Percentiles rank a stretch among this genome's conserved stretches.
These are phyloP conservation scores for Manihot esculenta DNA, from an alignment of 441 rosid species.

Conservation along the genomic window DNA sequence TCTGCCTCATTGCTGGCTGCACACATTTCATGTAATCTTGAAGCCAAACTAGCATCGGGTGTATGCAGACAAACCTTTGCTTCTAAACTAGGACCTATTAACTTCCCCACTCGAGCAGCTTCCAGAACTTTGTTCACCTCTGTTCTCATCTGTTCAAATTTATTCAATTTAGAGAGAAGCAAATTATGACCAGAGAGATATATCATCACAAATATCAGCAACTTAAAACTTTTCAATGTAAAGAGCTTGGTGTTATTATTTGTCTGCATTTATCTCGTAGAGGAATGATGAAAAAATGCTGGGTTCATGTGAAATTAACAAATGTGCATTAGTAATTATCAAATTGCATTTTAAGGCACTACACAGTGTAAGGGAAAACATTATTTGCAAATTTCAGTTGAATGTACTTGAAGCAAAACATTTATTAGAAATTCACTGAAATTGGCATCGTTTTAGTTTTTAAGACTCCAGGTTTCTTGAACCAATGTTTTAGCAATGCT, in stretches of 20 bases:
- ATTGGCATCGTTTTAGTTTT: not conserved
- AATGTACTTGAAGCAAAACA: not conserved
- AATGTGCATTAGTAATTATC: no score
- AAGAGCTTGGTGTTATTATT: not conserved
- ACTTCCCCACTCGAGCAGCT: constrained; percentile 74
- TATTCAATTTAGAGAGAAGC: constrained; percentile 17
- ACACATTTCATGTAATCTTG: constrained; percentile 53
- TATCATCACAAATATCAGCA: not conserved
- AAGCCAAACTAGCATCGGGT: constrained; percentile 52
- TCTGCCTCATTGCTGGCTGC: constrained; percentile 69
- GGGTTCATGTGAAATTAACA: no score
- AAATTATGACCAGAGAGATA: not conserved
- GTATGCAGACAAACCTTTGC: constrained; percentile 78
- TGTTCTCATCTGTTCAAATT: constrained; percentile 66
- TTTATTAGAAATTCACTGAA: not conserved
- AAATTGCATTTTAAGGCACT: no score
- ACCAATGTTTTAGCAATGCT: not conserved
- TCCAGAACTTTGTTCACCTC: constrained; percentile 96
- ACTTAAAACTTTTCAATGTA: not conserved
- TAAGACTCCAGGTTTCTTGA: not conserved
- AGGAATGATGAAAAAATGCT: no score
- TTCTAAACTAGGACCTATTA: constrained; percentile 93
- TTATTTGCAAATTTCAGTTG: not conserved
- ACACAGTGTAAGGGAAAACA: no score
- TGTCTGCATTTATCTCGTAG: no score